These are phyloP conservation scores for Arxiozyma telluris DNA, from an alignment of 1,139 yeast genomes.

Conservation along the genomic window DNA sequence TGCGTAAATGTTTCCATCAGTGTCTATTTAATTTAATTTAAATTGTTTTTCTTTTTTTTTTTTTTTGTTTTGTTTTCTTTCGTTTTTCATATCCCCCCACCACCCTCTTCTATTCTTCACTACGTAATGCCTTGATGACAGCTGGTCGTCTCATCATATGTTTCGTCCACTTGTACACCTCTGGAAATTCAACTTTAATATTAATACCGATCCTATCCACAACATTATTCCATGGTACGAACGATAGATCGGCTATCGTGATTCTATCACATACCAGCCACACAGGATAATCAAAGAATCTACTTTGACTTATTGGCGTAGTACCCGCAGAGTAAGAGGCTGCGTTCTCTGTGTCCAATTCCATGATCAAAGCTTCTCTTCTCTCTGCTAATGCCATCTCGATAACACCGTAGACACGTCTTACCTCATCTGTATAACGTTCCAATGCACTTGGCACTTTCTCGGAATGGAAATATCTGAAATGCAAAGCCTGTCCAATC, in stretches of 20 bases:
- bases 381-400: constrained; percentile 94
- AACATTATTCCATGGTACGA: constrained; percentile 96
- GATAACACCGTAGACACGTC: constrained; percentile 87
- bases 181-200: constrained; percentile 82
- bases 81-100: too few relatives aligned
- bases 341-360: constrained; percentile 77
- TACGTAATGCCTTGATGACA: constrained; percentile 66
- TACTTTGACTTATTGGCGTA: constrained; percentile 74
- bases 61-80: background rate
- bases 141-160: constrained; percentile 87
- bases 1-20: background rate
- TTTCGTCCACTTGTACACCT: constrained; percentile 92
- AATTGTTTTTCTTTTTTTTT: background rate
- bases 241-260: constrained; percentile 83
- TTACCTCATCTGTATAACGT: constrained; percentile 84
- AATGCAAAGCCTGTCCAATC: constrained; percentile 96
- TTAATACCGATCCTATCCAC: constrained; percentile 88
- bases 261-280: constrained; percentile 92
- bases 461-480: constrained; percentile 81
- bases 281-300: constrained; percentile 86
- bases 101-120: too few relatives aligned
- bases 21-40: too few relatives aligned
- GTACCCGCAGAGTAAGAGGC: constrained; percentile 87
- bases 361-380: constrained; percentile 85
- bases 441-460: constrained; percentile 85